Evolutionary conservation across 2,329 filamentous ascomycete genomes (phyloP), one percentile per base, ranked within the genome.

Genomic region (Fusarium sororula): DNA sequence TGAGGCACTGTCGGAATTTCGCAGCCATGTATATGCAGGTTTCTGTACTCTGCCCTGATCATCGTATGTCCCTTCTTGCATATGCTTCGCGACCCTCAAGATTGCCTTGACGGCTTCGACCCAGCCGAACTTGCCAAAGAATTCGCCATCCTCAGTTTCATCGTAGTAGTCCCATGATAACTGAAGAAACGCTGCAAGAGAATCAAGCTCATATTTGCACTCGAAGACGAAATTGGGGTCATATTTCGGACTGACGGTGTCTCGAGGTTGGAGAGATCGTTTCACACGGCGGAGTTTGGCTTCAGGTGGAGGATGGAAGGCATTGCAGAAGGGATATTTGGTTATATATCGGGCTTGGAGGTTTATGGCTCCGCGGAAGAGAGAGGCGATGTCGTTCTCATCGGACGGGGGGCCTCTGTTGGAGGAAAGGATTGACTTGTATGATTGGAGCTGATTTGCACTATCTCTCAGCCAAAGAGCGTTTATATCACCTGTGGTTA

Each of bases 181-280:
- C 47, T 94, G 90, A 13, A 98, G 87, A 82, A 98, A 98, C 37
- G 94, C 91, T 2, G 95, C 94, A 3, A 98, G 88, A 17, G 93
- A 96, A 84, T 98, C 95, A 51, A 98, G 90, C 83, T 98, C 96
- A 82, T 96, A 98, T 82, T 98, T 98, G 88, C 96, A 98, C 82
- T 98, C 96, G 79, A 96, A 98, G 1, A 97, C 95, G 42, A 91
- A 87, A 5, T 86, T 86, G 3, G 88, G 87, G 77, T 93, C 93
- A 32, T 93, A 92, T 35, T 87, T 83, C 0, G 94, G 93, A 85
- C 70, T 90, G 83, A 85, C 83, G 78, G 82, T 77, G 80, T 94
- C 92, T n/a, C 88, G 77, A 39, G 77, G 59, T 42, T 70, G 35
- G 30, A 80, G 38, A 39, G 66, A 56, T 39, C 78, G 70, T 65